phyloP scores from a whole-genome alignment of 2,329 filamentous ascomycete species.

The Diaporthe sp. region DNA sequence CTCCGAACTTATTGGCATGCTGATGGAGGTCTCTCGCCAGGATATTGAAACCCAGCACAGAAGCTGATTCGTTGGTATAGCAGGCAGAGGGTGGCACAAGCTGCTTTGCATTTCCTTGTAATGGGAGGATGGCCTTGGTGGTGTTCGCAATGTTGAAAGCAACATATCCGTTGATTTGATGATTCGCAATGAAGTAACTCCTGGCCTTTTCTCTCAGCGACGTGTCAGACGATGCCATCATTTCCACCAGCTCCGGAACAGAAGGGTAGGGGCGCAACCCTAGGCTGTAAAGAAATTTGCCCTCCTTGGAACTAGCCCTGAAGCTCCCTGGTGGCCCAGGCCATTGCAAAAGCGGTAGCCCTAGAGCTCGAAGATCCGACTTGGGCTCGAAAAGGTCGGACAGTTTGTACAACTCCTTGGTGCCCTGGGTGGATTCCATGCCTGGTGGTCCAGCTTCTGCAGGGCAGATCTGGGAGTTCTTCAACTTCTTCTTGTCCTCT shows the following conservation, averaged over 20 bases:
- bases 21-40: conserved; percentile 81
- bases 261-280: conserved; percentile 81
- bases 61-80: conserved; percentile 83
- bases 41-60: conserved; percentile 85
- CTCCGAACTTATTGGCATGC: conserved; percentile 88
- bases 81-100: conserved; percentile 82
- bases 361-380: conserved; percentile 75
- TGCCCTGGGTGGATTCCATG: conserved; percentile 66
- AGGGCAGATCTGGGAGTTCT: conserved; percentile 84
- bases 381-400: conserved; percentile 87
- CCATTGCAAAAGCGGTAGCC: conserved; percentile 86
- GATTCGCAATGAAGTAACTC: conserved; percentile 85
- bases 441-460: conserved; percentile 75
- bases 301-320: conserved; percentile 76
- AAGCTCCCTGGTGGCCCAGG: conserved; percentile 75
- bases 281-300: conserved; percentile 77
- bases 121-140: conserved; percentile 76
- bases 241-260: conserved; percentile 80
- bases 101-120: conserved; percentile 74
- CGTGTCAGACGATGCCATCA: conserved; percentile 77
- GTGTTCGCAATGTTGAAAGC: conserved; percentile 70
- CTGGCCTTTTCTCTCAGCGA: conserved; percentile 77
- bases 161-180: conserved; percentile 82
- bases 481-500: conserved; percentile 84
- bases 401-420: conserved; percentile 74